Evolutionary conservation across 2,329 filamentous ascomycete genomes (phyloP), one percentile per base, ranked within the genome.

Genomic region (Alternaria postmessia): DNA sequence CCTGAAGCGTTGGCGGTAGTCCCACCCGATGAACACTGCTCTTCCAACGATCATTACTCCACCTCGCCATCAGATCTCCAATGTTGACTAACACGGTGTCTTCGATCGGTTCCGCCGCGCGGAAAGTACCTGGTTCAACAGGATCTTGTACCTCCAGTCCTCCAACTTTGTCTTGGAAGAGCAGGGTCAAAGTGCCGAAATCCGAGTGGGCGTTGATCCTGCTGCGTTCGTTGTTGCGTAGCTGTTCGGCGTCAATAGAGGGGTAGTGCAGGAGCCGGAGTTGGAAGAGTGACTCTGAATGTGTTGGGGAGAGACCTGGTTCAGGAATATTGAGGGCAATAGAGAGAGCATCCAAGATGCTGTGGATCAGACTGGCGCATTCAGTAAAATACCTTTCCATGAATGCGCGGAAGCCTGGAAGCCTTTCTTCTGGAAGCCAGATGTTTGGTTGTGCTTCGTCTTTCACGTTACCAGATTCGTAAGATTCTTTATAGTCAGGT

Each of bases 131-230:
- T 1, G 63, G 63, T 2, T 54, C 22, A 0, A 65, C 42, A 16
- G 76, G 75, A 62, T 77, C 71, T 44, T 70, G 55, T 14, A 81
- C 64, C 59, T 81, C 78, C 3, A 81, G 68, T 2, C 80, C 80
- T 11, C 79, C 80, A 22, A 79, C 78, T 1, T 55, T 51, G 49
- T 82, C 80, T 54, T 81, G 80, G 59, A 81, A 81, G 1, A 82
- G 70, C 9, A 81, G 63, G 4, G 80, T 82, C 41, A 81, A 61
- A 2, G 75, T 75, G 7, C 80, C 79, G 62, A 26, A 80, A 81
- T 81, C 81, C 1, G 76, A 79, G 51, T 83, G 81, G 2, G 80
- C 78, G 16, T 76, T 72, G 51, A 81, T 81, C 3, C 80, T 69
- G n/a, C 52, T 61, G 3, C 73, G 66, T 2, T 67, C 68, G 7